Evolutionary conservation across 257 asterid genomes (phyloP).

Genomic region (Scutellaria galericulata): DNA sequence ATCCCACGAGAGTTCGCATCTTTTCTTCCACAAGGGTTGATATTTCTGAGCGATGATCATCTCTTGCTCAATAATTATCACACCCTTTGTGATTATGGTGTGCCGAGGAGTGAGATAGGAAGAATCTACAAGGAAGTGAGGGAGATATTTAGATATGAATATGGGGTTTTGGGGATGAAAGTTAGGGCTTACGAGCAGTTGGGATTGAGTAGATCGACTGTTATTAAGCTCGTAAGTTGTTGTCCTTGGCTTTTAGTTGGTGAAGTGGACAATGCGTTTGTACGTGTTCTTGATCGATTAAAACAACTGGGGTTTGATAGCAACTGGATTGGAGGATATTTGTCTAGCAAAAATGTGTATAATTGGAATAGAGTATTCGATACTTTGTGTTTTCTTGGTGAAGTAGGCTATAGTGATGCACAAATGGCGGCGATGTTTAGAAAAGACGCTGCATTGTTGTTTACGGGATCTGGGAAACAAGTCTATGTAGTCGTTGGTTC

Average conservation of each 20-base stretch:
- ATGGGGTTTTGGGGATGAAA: slow-evolving; percentile 55
- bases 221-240: slow-evolving; percentile 66
- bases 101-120: slow-evolving; percentile 78
- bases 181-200: slow-evolving; percentile 65
- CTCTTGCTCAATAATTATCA: slow-evolving; percentile 71
- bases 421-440: slow-evolving; percentile 52
- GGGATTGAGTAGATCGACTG: slow-evolving; percentile 65
- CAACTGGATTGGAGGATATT: slow-evolving; percentile 72
- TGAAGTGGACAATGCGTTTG: slow-evolving; percentile 49
- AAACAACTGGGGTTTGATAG: slow-evolving; percentile 53
- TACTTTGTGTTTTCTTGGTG: slow-evolving; percentile 62
- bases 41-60: slow-evolving; percentile 67
- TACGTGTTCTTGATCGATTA: slow-evolving; percentile 57
- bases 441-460: slow-evolving; percentile 57
- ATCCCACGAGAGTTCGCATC: slow-evolving; percentile 49
- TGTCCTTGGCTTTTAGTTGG: slow-evolving; percentile 74
- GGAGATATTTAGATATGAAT: slow-evolving; percentile 55
- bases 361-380: slow-evolving; percentile 69
- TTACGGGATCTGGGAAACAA: slow-evolving; percentile 82
- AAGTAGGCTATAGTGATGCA: slow-evolving; percentile 61
- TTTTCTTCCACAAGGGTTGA: slow-evolving; percentile 68
- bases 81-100: slow-evolving; percentile 70
- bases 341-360: slow-evolving; percentile 53
- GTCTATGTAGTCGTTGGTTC: slow-evolving; percentile 64
- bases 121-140: slow-evolving; percentile 71